Percentiles rank a stretch among this genome's conserved stretches.
phyloP scores from a whole-genome alignment of 1,284 basidiomycete species.

The Microbotryum scabiosae region DNA sequence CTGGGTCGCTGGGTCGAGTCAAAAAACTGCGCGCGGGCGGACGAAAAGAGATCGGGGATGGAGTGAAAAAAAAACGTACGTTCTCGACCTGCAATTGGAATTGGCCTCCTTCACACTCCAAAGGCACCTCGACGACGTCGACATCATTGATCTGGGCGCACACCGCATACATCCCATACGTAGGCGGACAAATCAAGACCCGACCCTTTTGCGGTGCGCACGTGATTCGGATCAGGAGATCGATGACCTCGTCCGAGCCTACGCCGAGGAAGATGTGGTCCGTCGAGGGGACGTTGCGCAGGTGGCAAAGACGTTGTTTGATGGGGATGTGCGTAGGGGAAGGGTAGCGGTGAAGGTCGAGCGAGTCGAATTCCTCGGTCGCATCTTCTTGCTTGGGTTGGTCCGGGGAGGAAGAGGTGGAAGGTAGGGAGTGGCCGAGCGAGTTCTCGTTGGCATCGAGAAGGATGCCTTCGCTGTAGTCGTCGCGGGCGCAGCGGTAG shows the following conservation, averaged over 20 bases:
- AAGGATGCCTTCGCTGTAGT: slow-evolving; percentile 74
- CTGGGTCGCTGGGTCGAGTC: neutral
- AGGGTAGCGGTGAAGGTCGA: slow-evolving; percentile 73
- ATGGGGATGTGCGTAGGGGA: slow-evolving; percentile 72
- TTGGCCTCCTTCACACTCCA: slow-evolving; percentile 63
- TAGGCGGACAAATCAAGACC: slow-evolving; percentile 59
- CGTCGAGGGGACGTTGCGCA: slow-evolving; percentile 56
- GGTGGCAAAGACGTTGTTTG: slow-evolving; percentile 62
- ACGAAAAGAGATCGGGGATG: slow-evolving; percentile 14
- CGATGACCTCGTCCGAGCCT: slow-evolving; percentile 94
- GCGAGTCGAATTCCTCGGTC: slow-evolving; percentile 36
- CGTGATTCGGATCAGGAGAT: slow-evolving; percentile 83
- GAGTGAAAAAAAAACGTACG: slow-evolving; percentile 42
- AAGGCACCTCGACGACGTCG: slow-evolving; percentile 67
- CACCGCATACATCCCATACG: slow-evolving; percentile 96
- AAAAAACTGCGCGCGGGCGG: neutral
- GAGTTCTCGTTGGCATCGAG: slow-evolving; percentile 98
- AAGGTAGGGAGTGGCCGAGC: slow-evolving; percentile 72
- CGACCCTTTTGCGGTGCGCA: slow-evolving; percentile 67
- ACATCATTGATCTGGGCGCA: slow-evolving; percentile 94
- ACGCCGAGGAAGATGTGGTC: slow-evolving; percentile 84
- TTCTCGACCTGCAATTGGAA: slow-evolving; percentile 71
- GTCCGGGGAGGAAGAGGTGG: too few relatives aligned
- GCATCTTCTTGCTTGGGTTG: neutral
- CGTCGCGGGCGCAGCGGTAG: slow-evolving; percentile 92